Evolutionary conservation across 352 stramenopile genomes (phyloP).

Genomic region (Globisporangium orthogonon): DNA sequence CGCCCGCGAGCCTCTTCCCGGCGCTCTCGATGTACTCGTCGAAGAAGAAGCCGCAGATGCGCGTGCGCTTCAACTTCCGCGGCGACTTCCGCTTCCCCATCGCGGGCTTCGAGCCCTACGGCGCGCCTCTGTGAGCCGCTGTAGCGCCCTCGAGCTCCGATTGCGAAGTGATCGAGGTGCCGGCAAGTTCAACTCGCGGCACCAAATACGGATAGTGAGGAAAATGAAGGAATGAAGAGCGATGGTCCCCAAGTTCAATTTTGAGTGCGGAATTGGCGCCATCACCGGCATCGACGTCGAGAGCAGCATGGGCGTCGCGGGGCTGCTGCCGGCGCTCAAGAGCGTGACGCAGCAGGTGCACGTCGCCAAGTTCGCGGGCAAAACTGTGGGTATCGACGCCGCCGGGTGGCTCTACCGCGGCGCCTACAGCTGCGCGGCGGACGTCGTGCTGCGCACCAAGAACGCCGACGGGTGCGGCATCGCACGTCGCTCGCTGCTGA

Average conservation of each 20-base stretch:
- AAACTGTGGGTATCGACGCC: constrained; percentile 66
- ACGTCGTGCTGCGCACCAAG: constrained; percentile 60
- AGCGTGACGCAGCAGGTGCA: constrained; percentile 70
- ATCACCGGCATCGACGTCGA: too few species aligned
- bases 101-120: constrained; percentile 63
- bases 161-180: too few species aligned
- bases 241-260: constrained; percentile 8
- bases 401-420: constrained; percentile 88
- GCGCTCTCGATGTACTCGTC: constrained; percentile 77
- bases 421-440: constrained; percentile 79
- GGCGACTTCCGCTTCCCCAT: constrained; percentile 65
- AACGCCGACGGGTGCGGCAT: constrained; percentile 38
- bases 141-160: too few species aligned
- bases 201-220: background rate
- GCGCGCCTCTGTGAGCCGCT: constrained; percentile 29
- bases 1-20: constrained; percentile 52
- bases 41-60: constrained; percentile 58
- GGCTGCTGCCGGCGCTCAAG: constrained; percentile 56
- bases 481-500: too few species aligned
- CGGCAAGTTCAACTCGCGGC: background rate
- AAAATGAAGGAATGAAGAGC: constrained; percentile 3
- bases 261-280: constrained; percentile 1
- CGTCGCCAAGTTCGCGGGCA: constrained; percentile 70
- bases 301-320: constrained; percentile 53
- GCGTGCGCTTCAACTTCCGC: constrained; percentile 75